Percentiles rank a stretch among this genome's conserved stretches.
Conservation (phyloP, 805 yeast species). For the Candida tammaniensis region DNA sequence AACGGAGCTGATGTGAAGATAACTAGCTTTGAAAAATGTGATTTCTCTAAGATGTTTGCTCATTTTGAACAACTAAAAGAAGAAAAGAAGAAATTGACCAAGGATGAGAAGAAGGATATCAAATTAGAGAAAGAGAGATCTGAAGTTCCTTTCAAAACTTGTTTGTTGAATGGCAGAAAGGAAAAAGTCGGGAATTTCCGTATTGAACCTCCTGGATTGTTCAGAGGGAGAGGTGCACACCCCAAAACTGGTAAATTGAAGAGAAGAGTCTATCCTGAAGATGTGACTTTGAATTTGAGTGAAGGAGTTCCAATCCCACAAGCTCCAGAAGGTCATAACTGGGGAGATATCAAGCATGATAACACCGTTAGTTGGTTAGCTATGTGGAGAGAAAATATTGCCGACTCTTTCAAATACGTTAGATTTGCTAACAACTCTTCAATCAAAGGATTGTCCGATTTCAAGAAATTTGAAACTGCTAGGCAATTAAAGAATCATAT, state of each 20-base stretch:
- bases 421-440: constrained; percentile 89
- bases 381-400: constrained; percentile 93
- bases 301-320: constrained; percentile 68
- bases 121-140: constrained; percentile 69
- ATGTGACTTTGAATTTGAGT: constrained; percentile 79
- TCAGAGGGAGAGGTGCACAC: constrained; percentile 95
- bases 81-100: constrained; percentile 64
- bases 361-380: constrained; percentile 94
- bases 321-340: constrained; percentile 82
- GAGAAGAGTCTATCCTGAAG: constrained; percentile 84
- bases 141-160: constrained; percentile 80
- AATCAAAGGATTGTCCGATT: constrained; percentile 86
- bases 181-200: constrained; percentile 93
- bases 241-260: constrained; percentile 93
- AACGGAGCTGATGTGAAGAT: constrained; percentile 58
- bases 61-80: constrained; percentile 68
- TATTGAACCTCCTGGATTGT: constrained; percentile 94
- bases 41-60: constrained; percentile 71
- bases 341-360: constrained; percentile 91
- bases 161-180: constrained; percentile 79
- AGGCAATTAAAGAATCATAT: constrained; percentile 76
- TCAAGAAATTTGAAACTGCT: constrained; percentile 90
- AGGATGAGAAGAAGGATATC: constrained; percentile 71
- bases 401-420: constrained; percentile 81
- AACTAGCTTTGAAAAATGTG: constrained; percentile 66